Conservation (phyloP, 176 grass and related monocot genomes). For the Oryza meyeriana region DNA sequence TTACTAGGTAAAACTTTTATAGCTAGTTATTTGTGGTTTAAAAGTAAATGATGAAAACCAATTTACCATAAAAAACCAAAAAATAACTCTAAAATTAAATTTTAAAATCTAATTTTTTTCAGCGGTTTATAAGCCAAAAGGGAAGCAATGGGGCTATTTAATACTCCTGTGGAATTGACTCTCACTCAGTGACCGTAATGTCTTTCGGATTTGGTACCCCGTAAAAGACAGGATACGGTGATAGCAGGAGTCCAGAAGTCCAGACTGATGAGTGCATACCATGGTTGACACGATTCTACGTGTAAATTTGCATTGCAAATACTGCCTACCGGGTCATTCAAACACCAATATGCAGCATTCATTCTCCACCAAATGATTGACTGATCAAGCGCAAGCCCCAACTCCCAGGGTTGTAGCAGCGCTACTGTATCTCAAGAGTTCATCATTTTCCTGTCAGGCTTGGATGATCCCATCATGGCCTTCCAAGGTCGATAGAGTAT, state of each 20-base stretch:
- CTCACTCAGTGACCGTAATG: background rate
- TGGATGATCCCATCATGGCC: slow-evolving; percentile 11
- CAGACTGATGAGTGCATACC: background rate
- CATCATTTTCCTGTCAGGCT: background rate
- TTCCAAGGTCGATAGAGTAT: background rate
- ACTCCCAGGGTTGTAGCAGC: background rate
- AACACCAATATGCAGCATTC: background rate
- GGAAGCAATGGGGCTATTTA: too few species aligned
- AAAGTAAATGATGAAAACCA: too few species aligned
- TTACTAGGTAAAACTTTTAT: too few species aligned
- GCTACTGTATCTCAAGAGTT: background rate
- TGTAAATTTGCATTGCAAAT: background rate
- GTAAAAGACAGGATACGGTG: background rate
- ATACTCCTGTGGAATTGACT: background rate
- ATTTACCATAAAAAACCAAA: too few species aligned
- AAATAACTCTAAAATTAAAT: too few species aligned
- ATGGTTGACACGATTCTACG: background rate
- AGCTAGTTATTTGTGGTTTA: too few species aligned
- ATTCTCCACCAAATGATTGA: background rate
- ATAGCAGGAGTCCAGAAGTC: background rate
- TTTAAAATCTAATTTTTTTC: too few species aligned
- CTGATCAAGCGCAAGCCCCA: background rate
- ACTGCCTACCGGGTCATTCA: too few species aligned
- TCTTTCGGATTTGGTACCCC: too few species aligned
- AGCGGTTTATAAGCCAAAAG: too few species aligned